Base-by-base conservation (phyloP, 352 stramenopile species). In the Pythium phragmitis region DNA sequence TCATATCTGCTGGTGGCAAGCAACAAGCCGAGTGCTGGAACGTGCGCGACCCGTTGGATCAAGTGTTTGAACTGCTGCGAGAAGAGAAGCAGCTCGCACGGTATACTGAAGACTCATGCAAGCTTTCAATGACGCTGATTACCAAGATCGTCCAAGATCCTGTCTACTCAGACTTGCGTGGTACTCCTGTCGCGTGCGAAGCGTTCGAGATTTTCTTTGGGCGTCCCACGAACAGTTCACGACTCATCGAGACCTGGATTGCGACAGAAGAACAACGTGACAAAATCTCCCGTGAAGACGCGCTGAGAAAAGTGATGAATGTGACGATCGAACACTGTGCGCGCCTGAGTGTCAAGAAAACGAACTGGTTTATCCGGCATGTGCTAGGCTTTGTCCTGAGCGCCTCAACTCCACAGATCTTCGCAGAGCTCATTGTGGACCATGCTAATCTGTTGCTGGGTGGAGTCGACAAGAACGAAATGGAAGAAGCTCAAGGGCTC, bases 291-390 rank as follows among this genome's bases (percentile, higher is more conserved):
- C 48, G 21, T 7, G 48, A 63, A 64, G 62, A 53, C 9, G 56
- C 49, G 3, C 9, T 65, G 16, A 41, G 13, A n/a, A 64, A 55
- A 16, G 34, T 67, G n/a, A 36, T 68, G n/a, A 12, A 19, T 2
- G 2, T 62, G 36, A 61, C 48, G 16, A 54, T 68, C 19, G 53
- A 49, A 4, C 61, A 71, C 50, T 65, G 45, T 51, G 39, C n/a
- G 50, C 54, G 57, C 23, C 74, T 90, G 57, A 89, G 66, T 68
- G 57, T 80, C 46, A 87, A 84, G 65, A 85, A 88, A 57, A 78
- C 80, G 30, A 79, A 87, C 63, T 94, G 86, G 86, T 95, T 95
- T 67, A 46, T 73, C 28, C 73, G 72, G 46, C 86, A 95, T 60
- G 58, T 92, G 41, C 67, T 92, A 37, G 68, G 62, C 48, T 87